These are phyloP conservation scores for Hymenoscyphus linearis DNA, from an alignment of 2,329 filamentous ascomycete species.

Conservation along the genomic window DNA sequence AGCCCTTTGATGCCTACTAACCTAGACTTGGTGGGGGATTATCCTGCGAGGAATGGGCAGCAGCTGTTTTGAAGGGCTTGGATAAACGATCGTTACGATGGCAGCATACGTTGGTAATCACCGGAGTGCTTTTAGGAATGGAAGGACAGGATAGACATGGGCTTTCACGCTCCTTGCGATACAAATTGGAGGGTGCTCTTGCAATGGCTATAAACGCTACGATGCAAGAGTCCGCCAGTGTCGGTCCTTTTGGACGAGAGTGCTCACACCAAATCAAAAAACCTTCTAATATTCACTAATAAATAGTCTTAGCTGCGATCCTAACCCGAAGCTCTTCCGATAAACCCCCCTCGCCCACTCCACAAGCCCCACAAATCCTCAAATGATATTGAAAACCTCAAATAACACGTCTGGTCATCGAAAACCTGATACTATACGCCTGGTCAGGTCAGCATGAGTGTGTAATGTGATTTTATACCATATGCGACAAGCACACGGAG, in stretches of 20 bases:
- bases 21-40: constrained; percentile 44
- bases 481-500: too few species aligned
- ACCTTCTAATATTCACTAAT: too few species aligned
- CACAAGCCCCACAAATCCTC: too few species aligned
- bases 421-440: too few species aligned
- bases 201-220: constrained; percentile 57
- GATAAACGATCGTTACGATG: constrained; percentile 58
- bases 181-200: constrained; percentile 54
- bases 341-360: too few species aligned
- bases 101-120: constrained; percentile 61
- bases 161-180: constrained; percentile 47
- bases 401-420: too few species aligned
- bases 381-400: too few species aligned
- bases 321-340: too few species aligned
- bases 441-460: too few species aligned
- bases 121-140: constrained; percentile 56
- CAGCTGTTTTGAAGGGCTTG: constrained; percentile 35
- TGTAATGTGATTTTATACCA: too few species aligned
- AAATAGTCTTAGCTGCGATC: too few species aligned
- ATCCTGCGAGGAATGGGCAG: constrained; percentile 37
- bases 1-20: constrained; percentile 32
- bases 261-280: too few species aligned
- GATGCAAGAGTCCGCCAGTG: constrained; percentile 45
- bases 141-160: constrained; percentile 50
- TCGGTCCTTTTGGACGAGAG: constrained; percentile 46